Evolutionary conservation across 495 filamentous ascomycete species (phyloP), one percentile per base, ranked within the genome.

Genomic region (Geoglossum glabrum): DNA sequence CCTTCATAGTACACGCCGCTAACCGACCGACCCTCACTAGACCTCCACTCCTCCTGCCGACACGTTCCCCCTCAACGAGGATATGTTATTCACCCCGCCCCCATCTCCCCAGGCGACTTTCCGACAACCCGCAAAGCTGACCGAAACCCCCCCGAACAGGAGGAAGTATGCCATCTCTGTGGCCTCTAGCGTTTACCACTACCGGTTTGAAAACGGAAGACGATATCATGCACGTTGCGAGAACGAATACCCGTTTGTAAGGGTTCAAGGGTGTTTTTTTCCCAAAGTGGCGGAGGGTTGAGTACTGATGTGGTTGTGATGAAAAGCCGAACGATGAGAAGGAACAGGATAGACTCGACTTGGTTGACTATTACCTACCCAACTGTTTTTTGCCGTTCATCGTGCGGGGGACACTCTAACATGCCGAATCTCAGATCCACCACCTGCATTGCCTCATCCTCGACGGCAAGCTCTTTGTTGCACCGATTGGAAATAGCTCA

Each of bases 391-490:
- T 19, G 15, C 43, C 1, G 19, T 57, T 5, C 10, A 10, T 58
- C 10, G 38, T 11, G 26, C 36, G 19, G 15, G n/a, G 4, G 15
- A n/a, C 3, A 28, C 28, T n/a, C 33, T 17, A 17, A 46, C 21
- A 0, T 25, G 51, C 21, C 54, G 46, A 9, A 33, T 21, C 1
- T 31, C 47, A 59, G 57, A 31, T 59, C 15, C 57, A 59, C 57
- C 57, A 59, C 47, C 27, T 59, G 7, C 51, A 58, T 27, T 8
- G 19, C 31, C 57, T 59, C 25, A 59, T 59, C 11, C 57, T 76
- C 57, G 79, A 76, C 19, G 74, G 81, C n/a, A 72, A 72, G 45
- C 69, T 83, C 8, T 76, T 73, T 61, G 68, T 81, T 3, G 75
- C 84, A 0, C 84, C 84, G 6, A 68, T 87, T 17, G 70, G 66